These are phyloP conservation scores for Agrostemma githago DNA, from an alignment of 148 eudicot species.

Conservation along the genomic window DNA sequence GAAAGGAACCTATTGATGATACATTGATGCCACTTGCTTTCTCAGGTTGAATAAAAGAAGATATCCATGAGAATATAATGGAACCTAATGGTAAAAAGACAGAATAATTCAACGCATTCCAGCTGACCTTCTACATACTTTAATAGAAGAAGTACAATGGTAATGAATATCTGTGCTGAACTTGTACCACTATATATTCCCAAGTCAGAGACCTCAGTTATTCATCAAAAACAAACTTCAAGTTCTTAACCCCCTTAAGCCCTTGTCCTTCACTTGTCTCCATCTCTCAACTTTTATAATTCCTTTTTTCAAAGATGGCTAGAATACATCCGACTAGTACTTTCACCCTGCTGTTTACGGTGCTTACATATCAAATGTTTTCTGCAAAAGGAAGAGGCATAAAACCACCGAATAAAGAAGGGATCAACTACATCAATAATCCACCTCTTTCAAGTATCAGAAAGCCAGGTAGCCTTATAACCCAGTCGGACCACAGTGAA, in stretches of 20 bases:
- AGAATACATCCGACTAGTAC: conserved; percentile 12
- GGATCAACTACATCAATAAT: conserved; percentile 2
- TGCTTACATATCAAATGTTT: conserved; percentile 21
- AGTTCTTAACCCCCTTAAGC: neutral
- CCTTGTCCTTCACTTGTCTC: neutral
- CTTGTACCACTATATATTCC: conserved; percentile 18
- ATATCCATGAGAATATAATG: neutral
- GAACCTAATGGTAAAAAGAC: conserved; percentile 6
- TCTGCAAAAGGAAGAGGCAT: conserved; percentile 26
- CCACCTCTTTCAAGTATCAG: conserved; percentile 9
- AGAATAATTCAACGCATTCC: neutral
- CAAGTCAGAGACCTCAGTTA: conserved; percentile 13
- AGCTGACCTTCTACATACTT: conserved; percentile 1
- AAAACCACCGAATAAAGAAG: conserved; percentile 9
- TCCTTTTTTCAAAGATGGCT: conserved; percentile 14
- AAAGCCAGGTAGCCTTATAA: conserved; percentile 8
- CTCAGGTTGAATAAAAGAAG: neutral
- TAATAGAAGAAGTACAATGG: conserved; percentile 9
- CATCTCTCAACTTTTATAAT: neutral
- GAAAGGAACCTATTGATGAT: conserved; percentile 4
- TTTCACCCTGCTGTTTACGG: conserved; percentile 1
- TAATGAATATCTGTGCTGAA: neutral
- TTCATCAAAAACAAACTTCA: conserved; percentile 14
- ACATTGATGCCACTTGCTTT: neutral
- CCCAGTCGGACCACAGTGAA: conserved; percentile 15